Conservation (phyloP, 1,284 basidiomycete genomes). For the Malassezia furfur region DNA sequence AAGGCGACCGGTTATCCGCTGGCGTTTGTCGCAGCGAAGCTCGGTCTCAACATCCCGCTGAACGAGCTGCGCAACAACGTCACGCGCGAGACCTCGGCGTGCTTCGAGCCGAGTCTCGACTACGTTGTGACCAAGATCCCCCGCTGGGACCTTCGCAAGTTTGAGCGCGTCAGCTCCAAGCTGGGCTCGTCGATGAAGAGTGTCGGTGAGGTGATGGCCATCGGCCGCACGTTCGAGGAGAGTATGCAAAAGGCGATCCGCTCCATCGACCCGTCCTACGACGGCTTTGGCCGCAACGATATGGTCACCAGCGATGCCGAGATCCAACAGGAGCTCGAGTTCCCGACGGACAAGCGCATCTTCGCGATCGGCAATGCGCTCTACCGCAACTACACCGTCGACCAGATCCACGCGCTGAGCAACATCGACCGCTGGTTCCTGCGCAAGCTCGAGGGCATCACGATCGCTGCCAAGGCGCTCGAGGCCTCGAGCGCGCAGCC, state of each 20-base stretch:
- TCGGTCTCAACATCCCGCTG: slow-evolving; percentile 91
- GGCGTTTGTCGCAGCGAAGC: slow-evolving; percentile 97
- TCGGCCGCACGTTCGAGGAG: slow-evolving; percentile 97
- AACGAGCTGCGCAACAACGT: slow-evolving; percentile 97
- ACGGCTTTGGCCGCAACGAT: slow-evolving; percentile 68
- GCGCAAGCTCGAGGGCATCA: slow-evolving; percentile 96
- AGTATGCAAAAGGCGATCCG: slow-evolving; percentile 96
- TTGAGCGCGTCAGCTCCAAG: slow-evolving; percentile 86
- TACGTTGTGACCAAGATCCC: slow-evolving; percentile 99
- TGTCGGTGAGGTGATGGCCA: slow-evolving; percentile 99
- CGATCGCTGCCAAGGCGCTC: slow-evolving; percentile 49
- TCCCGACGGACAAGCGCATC: slow-evolving; percentile 78
- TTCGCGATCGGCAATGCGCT: slow-evolving; percentile 98
- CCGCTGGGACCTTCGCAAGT: slow-evolving; percentile 97
- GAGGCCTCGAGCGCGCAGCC: slow-evolving; percentile 52
- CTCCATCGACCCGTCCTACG: slow-evolving; percentile 79
- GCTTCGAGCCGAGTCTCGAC: slow-evolving; percentile 98
- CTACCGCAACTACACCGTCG: slow-evolving; percentile 79
- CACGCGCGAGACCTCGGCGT: slow-evolving; percentile 97
- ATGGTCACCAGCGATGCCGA: slow-evolving; percentile 68
- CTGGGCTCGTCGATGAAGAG: slow-evolving; percentile 98
- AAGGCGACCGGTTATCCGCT: slow-evolving; percentile 99
- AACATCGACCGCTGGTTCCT: slow-evolving; percentile 98
- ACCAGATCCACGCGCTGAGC: slow-evolving; percentile 80
- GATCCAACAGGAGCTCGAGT: slow-evolving; percentile 64